Base-by-base conservation (phyloP, 345 rosid genomes). In the Eucalyptus rudis region DNA sequence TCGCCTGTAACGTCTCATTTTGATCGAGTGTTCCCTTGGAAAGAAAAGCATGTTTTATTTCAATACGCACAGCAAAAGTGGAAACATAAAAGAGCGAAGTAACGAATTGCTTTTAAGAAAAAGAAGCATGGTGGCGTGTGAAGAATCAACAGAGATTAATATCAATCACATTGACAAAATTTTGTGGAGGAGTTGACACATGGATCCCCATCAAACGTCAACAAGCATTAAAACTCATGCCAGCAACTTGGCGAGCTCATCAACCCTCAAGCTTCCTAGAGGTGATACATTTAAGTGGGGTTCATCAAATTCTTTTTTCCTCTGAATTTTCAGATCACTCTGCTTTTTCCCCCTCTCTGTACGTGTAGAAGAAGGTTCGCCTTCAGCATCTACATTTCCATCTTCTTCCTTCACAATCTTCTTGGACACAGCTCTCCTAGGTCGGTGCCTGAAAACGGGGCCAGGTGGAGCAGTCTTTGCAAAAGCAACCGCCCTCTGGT, bases 161-260 rank as follows among this genome's bases (percentile, higher is more conserved):
- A 40, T 76, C 27, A 76, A 36, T 76, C 3, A 76, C 24, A 1
- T 12, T 76, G 15, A 76, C 83, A 76, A 36, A 76, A 76, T 36
- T 76, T 76, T 76, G 76, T n/a, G 31, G 20, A 7, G 36, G 3
- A 76, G 83, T 25, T 40, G 29, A 76, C 40, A 11, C 83, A 76
- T 20, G 47, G 29, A 20, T 40, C 8, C 81, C 81, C 81, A 33
- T 33, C 7, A 71, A 36, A 40, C 43, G 47, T 11, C 83, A 36
- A 76, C 47, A 76, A 36, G 13, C 83, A 36, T 76, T 13, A 40
- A 76, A 76, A 20, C 47, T 91, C 88, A 97, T 7, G 98, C 90
- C 89, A 96, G 92, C 76, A 96, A 89, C 92, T 96, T 95, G 86
- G 99, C 99, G 86, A 96, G 97, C 92, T 97, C 99, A 91, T 97